A percentile compares a stretch with the other conserved stretches of the same genome.
Conservation (phyloP, 2,329 filamentous ascomycete species). For the Aspergillus caelatus region DNA sequence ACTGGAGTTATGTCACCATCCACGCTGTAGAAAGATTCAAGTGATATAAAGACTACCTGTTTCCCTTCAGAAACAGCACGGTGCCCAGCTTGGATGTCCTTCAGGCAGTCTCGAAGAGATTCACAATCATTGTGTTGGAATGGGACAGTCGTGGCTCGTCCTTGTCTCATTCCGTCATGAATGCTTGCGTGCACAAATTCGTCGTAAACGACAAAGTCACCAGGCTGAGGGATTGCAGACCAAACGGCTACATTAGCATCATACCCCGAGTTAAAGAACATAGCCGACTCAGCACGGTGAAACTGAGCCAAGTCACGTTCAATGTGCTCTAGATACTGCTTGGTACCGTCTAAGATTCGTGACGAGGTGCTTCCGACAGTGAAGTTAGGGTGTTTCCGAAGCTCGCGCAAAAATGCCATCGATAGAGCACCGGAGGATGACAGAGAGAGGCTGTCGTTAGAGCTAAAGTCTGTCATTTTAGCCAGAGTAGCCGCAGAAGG, state of each 20-base stretch:
- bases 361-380: slow-evolving; percentile 14
- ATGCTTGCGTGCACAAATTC: slow-evolving; percentile 70
- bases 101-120: slow-evolving; percentile 3
- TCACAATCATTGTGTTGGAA: slow-evolving; percentile 16
- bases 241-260: slow-evolving; percentile 62
- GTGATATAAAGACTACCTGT: slow-evolving; percentile 41
- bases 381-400: slow-evolving; percentile 17
- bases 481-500: slow-evolving; percentile 8
- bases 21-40: slow-evolving; percentile 53
- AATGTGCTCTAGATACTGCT: slow-evolving; percentile 30
- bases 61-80: slow-evolving; percentile 9
- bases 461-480: slow-evolving; percentile 17
- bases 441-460: slow-evolving; percentile 20
- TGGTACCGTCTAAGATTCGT: slow-evolving; percentile 16
- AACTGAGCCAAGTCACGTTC: slow-evolving; percentile 57
- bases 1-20: slow-evolving; percentile 47
- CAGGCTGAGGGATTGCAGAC: slow-evolving; percentile 53
- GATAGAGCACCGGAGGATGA: slow-evolving; percentile 14
- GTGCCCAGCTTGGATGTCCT: slow-evolving; percentile 2
- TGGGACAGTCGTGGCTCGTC: slow-evolving; percentile 48
- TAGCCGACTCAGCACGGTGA: slow-evolving; percentile 52
- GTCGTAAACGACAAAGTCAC: slow-evolving; percentile 64
- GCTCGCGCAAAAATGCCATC: slow-evolving; percentile 13
- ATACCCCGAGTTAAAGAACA: slow-evolving; percentile 60
- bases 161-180: slow-evolving; percentile 68